Percentiles rank a stretch among this genome's conserved stretches.
These are phyloP conservation scores for Heliocybe sulcata DNA, from an alignment of 1,284 basidiomycete genomes.

Conservation along the genomic window DNA sequence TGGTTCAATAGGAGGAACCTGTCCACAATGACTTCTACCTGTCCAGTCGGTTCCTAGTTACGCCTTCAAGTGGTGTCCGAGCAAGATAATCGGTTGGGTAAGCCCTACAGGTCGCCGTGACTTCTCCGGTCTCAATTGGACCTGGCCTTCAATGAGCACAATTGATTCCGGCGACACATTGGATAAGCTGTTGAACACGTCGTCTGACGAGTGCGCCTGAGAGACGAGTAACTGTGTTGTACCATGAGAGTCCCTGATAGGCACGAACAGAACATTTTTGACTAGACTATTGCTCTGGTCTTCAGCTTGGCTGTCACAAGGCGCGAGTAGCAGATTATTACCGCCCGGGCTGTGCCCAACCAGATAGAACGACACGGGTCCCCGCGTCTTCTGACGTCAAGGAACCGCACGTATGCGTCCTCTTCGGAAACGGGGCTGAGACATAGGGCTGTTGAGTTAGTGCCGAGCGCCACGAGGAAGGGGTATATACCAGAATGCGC, in stretches of 20 bases:
- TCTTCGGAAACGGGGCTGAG: constrained; percentile 51
- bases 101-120: constrained; percentile 39
- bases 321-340: constrained; percentile 30
- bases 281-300: constrained; percentile 42
- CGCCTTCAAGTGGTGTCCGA: background rate
- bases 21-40: constrained; percentile 77
- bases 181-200: constrained; percentile 41
- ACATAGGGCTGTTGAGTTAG: background rate
- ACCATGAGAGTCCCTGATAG: constrained; percentile 72
- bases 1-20: constrained; percentile 74
- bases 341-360: constrained; percentile 75
- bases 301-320: constrained; percentile 16
- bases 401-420: constrained; percentile 62
- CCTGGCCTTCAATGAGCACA: constrained; percentile 67
- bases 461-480: background rate
- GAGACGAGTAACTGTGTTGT: constrained; percentile 71
- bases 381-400: constrained; percentile 51
- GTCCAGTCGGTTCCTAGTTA: constrained; percentile 51
- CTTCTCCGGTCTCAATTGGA: constrained; percentile 54
- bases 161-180: constrained; percentile 69
- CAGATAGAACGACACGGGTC: constrained; percentile 59
- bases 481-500: background rate
- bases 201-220: constrained; percentile 14
- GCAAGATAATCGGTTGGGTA: background rate
- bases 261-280: constrained; percentile 70